phyloP scores from a whole-genome alignment of 805 yeast genomes.

The Candida khao-thaluensis region DNA sequence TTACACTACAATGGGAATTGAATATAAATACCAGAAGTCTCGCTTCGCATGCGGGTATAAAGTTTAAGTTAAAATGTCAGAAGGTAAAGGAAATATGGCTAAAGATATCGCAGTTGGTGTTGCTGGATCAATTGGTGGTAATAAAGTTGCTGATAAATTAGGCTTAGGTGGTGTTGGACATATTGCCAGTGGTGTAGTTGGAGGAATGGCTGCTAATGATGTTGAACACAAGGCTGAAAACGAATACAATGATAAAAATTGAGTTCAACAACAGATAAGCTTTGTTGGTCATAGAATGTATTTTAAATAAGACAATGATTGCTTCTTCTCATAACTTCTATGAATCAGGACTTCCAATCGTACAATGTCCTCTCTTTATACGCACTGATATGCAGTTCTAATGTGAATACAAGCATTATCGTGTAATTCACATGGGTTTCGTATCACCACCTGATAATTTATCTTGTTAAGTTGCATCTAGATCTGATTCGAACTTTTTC shows the following conservation, averaged over 20 bases:
- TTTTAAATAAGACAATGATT: no score
- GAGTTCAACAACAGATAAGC: background rate
- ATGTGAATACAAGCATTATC: no score
- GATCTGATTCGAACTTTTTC: no score
- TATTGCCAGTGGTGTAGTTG: slow-evolving; percentile 32
- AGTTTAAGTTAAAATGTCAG: slow-evolving; percentile 12
- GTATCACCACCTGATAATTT: no score
- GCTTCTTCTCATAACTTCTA: no score
- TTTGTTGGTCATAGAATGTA: no score
- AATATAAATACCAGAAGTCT: background rate
- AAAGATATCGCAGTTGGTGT: slow-evolving; percentile 36
- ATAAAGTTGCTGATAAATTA: slow-evolving; percentile 35
- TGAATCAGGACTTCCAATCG: no score
- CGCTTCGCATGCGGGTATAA: background rate
- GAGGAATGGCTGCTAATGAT: slow-evolving; percentile 33
- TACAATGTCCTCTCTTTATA: no score
- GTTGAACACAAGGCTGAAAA: slow-evolving; percentile 33
- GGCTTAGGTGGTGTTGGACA: slow-evolving; percentile 34
- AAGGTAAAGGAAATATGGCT: slow-evolving; percentile 20
- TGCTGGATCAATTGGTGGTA: slow-evolving; percentile 41
- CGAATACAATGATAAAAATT: slow-evolving; percentile 11
- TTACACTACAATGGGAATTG: no score
- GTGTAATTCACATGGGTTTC: no score
- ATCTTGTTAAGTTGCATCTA: no score
- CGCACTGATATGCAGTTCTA: no score